Conservation (phyloP, 2,329 filamentous ascomycete species). For the Penicillium sp. region DNA sequence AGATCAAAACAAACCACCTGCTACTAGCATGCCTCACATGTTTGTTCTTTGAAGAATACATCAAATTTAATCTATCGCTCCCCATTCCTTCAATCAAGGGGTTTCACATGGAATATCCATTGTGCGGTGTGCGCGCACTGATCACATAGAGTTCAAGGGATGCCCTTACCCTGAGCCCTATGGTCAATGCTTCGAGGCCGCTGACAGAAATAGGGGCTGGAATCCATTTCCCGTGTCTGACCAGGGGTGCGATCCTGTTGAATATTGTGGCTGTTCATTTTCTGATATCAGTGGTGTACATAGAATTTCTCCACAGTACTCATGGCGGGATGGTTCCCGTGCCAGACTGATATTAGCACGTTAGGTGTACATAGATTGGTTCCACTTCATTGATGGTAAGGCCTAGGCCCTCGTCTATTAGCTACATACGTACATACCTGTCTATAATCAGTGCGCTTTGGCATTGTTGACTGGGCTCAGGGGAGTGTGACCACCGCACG, state of each 20-base stretch:
- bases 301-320: not conserved
- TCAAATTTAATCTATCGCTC: not conserved
- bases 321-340: not conserved
- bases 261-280: not conserved
- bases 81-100: not conserved
- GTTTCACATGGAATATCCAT: not conserved
- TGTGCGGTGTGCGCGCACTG: slow-evolving; percentile 20
- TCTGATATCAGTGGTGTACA: not conserved
- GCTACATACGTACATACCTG: not conserved
- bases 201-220: not conserved
- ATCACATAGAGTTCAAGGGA: slow-evolving; percentile 19
- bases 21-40: not conserved
- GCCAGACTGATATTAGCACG: not conserved
- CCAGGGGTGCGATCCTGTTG: not conserved
- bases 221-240: not conserved
- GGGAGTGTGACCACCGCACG: not conserved
- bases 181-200: not conserved
- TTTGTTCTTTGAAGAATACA: not conserved
- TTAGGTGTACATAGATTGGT: not conserved
- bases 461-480: not conserved
- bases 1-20: slow-evolving; percentile 15
- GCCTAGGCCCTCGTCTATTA: not conserved
- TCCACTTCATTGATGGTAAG: not conserved
- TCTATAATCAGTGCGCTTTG: not conserved
- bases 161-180: slow-evolving; percentile 30